phyloP scores from a whole-genome alignment of 768 basidiomycete genomes.

The Psilocybe sp. region DNA sequence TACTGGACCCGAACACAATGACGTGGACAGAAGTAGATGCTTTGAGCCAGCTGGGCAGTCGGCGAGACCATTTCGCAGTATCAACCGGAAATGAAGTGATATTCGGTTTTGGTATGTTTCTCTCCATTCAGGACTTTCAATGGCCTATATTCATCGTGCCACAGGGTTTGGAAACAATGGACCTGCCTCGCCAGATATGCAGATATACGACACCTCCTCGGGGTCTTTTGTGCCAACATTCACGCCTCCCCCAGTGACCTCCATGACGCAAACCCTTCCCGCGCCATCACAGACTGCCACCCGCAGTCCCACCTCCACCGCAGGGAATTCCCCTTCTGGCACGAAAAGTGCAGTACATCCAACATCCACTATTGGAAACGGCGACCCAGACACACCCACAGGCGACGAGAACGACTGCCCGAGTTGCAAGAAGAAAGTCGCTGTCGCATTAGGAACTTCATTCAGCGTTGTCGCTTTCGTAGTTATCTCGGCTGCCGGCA shows the following conservation, averaged over 20 bases:
- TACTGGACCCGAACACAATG: constrained; percentile 59
- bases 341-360: constrained; percentile 13
- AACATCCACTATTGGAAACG: constrained; percentile 16
- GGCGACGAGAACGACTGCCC: constrained; percentile 19
- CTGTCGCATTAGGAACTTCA: constrained; percentile 60
- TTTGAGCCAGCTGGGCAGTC: constrained; percentile 55
- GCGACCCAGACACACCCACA: constrained; percentile 13
- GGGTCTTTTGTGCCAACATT: constrained; percentile 41
- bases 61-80: constrained; percentile 76
- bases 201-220: constrained; percentile 48
- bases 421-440: constrained; percentile 24
- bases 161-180: constrained; percentile 46
- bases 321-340: background rate
- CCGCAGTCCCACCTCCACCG: background rate
- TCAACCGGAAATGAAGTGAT: constrained; percentile 58
- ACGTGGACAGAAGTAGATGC: constrained; percentile 53
- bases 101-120: constrained; percentile 73
- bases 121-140: background rate
- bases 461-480: constrained; percentile 60
- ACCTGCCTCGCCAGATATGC: constrained; percentile 53
- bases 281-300: constrained; percentile 26
- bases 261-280: constrained; percentile 31
- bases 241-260: constrained; percentile 27
- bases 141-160: background rate
- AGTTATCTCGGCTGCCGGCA: constrained; percentile 33